phyloP scores from a whole-genome alignment of 2,329 filamentous ascomycete species.

The Sclerotinia minor region DNA sequence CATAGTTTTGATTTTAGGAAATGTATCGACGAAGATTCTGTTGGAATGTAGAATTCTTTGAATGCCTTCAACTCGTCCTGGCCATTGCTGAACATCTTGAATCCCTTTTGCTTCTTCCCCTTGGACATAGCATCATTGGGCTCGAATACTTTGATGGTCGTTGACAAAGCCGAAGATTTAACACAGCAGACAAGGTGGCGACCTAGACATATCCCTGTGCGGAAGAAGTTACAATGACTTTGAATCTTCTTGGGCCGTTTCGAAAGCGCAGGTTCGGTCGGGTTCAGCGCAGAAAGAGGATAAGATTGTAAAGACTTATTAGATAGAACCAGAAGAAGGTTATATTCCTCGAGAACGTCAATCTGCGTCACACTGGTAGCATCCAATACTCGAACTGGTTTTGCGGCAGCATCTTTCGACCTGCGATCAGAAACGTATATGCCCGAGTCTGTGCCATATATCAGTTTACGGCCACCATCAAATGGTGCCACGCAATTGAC shows the following conservation, averaged over 20 bases:
- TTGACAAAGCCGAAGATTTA: conserved; percentile 88
- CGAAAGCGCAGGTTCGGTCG: conserved; percentile 74
- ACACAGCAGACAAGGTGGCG: conserved; percentile 95
- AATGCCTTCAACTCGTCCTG: conserved; percentile 95
- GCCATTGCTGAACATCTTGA: conserved; percentile 92
- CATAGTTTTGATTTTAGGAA: conserved; percentile 96
- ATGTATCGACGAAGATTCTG: conserved; percentile 96
- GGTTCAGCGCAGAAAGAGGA: conserved; percentile 80
- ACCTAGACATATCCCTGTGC: conserved; percentile 90
- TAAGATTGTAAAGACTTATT: conserved; percentile 94
- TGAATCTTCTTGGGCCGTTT: conserved; percentile 95
- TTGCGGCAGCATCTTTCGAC: conserved; percentile 71
- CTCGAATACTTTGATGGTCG: conserved; percentile 98
- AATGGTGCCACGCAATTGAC: conserved; percentile 95
- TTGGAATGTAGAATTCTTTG: conserved; percentile 99
- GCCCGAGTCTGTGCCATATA: conserved; percentile 91
- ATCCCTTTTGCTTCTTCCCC: conserved; percentile 92
- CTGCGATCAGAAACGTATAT: conserved; percentile 91
- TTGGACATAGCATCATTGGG: conserved; percentile 93
- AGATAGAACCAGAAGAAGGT: conserved; percentile 83
- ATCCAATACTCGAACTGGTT: conserved; percentile 82
- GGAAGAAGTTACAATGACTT: conserved; percentile 98
- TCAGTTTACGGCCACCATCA: conserved; percentile 90
- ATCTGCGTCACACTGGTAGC: conserved; percentile 87
- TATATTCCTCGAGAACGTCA: conserved; percentile 93